phyloP scores from a whole-genome alignment of 192 early-diverging fungal genomes.

The Ramicandelaber brevisporus region DNA sequence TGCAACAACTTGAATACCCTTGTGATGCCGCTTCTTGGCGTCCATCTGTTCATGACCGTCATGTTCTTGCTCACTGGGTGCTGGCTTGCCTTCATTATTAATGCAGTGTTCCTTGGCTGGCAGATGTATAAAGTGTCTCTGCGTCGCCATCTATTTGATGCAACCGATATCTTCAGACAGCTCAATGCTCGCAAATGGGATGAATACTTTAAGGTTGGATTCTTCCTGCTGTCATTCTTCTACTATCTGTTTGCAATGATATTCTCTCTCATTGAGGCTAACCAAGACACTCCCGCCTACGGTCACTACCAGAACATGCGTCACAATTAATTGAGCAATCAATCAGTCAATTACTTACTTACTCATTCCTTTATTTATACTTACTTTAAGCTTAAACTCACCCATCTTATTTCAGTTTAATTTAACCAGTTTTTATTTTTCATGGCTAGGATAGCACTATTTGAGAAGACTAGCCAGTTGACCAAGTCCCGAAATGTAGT shows the following conservation, averaged over 20 bases:
- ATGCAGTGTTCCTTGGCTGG: constrained; percentile 64
- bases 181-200: constrained; percentile 82
- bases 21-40: constrained; percentile 78
- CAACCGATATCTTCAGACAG: constrained; percentile 95
- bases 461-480: too few species aligned
- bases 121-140: constrained; percentile 39
- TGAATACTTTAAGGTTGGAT: constrained; percentile 88
- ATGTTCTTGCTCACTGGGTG: constrained; percentile 68
- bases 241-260: constrained; percentile 63
- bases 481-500: too few species aligned
- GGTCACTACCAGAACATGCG: too few species aligned
- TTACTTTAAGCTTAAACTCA: too few species aligned
- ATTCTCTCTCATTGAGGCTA: constrained; percentile 23
- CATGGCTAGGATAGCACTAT: too few species aligned
- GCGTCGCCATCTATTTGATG: constrained; percentile 21
- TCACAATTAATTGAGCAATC: too few species aligned
- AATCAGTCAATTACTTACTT: too few species aligned
- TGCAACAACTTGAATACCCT: constrained; percentile 89
- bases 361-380: too few species aligned
- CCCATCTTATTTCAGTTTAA: too few species aligned
- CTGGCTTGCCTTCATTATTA: constrained; percentile 66
- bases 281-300: too few species aligned
- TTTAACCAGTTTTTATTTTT: too few species aligned
- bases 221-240: constrained; percentile 90
- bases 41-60: constrained; percentile 55